A percentile compares a stretch with the other conserved stretches of the same genome.
Conservation (phyloP, 768 basidiomycete genomes). For the Collybia mongolica region DNA sequence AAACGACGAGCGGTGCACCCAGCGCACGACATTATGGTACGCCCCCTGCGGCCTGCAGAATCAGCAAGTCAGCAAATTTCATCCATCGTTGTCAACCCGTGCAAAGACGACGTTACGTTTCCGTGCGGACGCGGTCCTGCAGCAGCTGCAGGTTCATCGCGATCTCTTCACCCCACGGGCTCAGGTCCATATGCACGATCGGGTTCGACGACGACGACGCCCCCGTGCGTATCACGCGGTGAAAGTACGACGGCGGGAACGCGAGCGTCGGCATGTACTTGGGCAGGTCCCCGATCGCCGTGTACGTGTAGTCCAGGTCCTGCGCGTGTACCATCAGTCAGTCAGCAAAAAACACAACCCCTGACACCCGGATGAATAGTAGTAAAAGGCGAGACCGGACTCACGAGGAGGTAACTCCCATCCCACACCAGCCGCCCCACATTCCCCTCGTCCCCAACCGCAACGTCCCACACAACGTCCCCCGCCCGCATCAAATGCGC, state of each 20-base stretch:
- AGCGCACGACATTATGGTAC: slow-evolving; percentile 79
- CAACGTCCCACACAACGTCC: slow-evolving; percentile 86
- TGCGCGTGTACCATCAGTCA: slow-evolving; percentile 25
- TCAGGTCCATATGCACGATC: slow-evolving; percentile 70
- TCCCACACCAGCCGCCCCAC: slow-evolving; percentile 85
- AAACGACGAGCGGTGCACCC: slow-evolving; percentile 83
- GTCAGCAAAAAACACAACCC: no score
- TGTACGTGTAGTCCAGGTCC: slow-evolving; percentile 87
- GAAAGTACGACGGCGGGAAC: slow-evolving; percentile 88
- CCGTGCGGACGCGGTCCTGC: slow-evolving; percentile 74
- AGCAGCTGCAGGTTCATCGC: slow-evolving; percentile 70
- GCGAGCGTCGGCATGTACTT: slow-evolving; percentile 78
- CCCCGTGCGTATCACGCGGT: slow-evolving; percentile 75
- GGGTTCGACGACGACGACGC: slow-evolving; percentile 47
- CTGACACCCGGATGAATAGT: no score
- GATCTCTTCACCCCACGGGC: slow-evolving; percentile 79
- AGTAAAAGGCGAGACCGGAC: slow-evolving; percentile 27
- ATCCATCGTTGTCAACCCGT: no score
- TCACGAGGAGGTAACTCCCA: slow-evolving; percentile 82
- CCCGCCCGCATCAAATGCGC: slow-evolving; percentile 63
- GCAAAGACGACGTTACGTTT: no score
- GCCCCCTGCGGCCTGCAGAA: slow-evolving; percentile 68
- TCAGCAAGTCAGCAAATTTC: no score
- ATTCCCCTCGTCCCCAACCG: slow-evolving; percentile 84
- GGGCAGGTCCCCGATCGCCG: slow-evolving; percentile 72